These are phyloP conservation scores for Trypethelium eluteriae DNA, from an alignment of 495 filamentous ascomycete genomes.

Conservation along the genomic window DNA sequence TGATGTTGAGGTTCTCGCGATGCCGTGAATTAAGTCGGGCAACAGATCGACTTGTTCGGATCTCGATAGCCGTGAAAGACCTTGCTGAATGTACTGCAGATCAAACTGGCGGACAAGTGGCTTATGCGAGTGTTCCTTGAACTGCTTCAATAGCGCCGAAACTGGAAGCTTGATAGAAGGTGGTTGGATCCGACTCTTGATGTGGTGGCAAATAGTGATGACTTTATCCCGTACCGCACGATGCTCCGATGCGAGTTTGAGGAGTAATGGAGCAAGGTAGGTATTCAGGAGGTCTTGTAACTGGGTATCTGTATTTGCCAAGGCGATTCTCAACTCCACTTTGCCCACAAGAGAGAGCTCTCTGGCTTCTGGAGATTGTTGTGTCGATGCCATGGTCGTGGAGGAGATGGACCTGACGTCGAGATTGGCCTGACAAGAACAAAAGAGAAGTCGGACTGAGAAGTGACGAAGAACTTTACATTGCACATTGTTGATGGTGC, in stretches of 20 bases:
- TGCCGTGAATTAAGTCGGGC: constrained; percentile 62
- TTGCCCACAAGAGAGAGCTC: constrained; percentile 84
- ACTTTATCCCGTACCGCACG: constrained; percentile 76
- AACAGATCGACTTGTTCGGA: constrained; percentile 61
- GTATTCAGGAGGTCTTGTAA: constrained; percentile 66
- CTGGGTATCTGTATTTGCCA: constrained; percentile 73
- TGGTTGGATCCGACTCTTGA: constrained; percentile 63
- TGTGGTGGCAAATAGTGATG: constrained; percentile 68
- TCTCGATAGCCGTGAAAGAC: constrained; percentile 58
- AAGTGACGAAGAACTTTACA: not conserved
- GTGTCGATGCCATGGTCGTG: constrained; percentile 1
- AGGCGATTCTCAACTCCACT: constrained; percentile 83
- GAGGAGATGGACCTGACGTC: not conserved
- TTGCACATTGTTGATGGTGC: not conserved
- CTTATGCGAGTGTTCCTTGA: constrained; percentile 62
- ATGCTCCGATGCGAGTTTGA: constrained; percentile 77
- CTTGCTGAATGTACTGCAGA: constrained; percentile 80
- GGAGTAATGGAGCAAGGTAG: constrained; percentile 71
- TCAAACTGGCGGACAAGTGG: constrained; percentile 81
- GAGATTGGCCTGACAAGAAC: not conserved
- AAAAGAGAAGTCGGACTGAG: not conserved
- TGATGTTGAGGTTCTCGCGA: constrained; percentile 54
- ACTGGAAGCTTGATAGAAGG: constrained; percentile 76
- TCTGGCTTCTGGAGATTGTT: constrained; percentile 47
- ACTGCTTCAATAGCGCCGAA: constrained; percentile 72